Base-by-base conservation (phyloP, 768 basidiomycete species). In the Kwoniella sp. region DNA sequence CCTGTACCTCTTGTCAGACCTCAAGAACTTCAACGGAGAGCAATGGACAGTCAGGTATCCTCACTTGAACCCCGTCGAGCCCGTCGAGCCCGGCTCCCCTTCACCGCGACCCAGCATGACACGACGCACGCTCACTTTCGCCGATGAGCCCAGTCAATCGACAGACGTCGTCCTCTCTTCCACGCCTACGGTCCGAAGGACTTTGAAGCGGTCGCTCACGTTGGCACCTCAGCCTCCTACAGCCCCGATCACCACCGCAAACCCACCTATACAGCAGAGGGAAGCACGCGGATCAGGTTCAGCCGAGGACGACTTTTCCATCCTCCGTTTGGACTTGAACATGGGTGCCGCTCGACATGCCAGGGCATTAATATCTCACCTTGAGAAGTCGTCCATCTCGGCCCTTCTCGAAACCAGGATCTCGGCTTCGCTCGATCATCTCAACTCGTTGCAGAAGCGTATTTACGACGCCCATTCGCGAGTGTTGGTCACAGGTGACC, bases 401-500 rank as follows among this genome's bases (percentile, higher is more conserved):
- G 88, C 88, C 50, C 82, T 99, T 33, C 76, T 98, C 36, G 88
- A 89, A 70, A 88, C 88, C 53, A 84, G 90, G 32, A 83, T 99
- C 63, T 77, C 78, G 14, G 75, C 83, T 20, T 82, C 89, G 19
- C 74, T 88, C 49, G 79, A 79, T 20, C 91, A 96, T 70, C 82
- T 98, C 54, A 81, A 86, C 54, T 86, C 86, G 62, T 84, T 99
- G 57, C 85, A 85, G 28, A 79, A 82, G 43, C 88, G 95, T 33
- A 84, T 98, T 12, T 80, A 87, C 71, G 92, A 96, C 73, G 89
- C 84, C 5, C 87, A 89, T 0, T 93, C 90, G 66, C 89, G 95
- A 73, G 90, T 99, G 43, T 83, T 99, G 59, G 90, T 99, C 53
- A 98, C 95, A 20, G 95, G 95, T 55, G 95, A 99, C 72, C 80